Conservation (phyloP, 257 asterid species). For the Verbascum thapsus region DNA sequence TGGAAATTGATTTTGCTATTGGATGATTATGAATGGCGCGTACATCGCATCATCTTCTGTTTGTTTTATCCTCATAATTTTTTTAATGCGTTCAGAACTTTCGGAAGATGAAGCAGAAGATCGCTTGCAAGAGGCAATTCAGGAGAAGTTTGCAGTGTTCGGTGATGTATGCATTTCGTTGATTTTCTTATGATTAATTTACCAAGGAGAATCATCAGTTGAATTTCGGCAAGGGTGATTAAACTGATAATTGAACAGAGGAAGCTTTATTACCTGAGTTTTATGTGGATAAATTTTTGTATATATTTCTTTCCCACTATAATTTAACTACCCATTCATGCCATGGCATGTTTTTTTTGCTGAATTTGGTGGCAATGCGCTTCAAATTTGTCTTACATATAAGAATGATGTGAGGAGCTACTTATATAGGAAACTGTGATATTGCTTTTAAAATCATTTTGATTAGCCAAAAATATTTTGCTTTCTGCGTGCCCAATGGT, state of each 20-base stretch:
- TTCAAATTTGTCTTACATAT: slow-evolving; percentile 8
- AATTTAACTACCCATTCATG: not conserved
- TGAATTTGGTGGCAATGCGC: slow-evolving; percentile 24
- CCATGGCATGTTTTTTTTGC: slow-evolving; percentile 17
- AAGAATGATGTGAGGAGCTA: slow-evolving; percentile 16
- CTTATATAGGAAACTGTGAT: slow-evolving; percentile 16
- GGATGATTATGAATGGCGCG: not conserved
- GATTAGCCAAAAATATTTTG: slow-evolving; percentile 2
- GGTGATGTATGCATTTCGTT: slow-evolving; percentile 73
- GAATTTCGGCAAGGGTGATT: slow-evolving; percentile 16
- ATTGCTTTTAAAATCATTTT: slow-evolving; percentile 17
- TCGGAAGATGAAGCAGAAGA: slow-evolving; percentile 99
- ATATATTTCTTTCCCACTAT: slow-evolving; percentile 1
- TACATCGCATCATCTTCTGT: not conserved
- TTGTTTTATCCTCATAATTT: slow-evolving; percentile 19
- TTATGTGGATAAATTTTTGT: slow-evolving; percentile 12
- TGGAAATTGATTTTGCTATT: not conserved
- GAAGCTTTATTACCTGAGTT: slow-evolving; percentile 22
- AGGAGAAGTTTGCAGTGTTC: slow-evolving; percentile 91
- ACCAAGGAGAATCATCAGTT: not conserved
- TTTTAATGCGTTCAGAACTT: slow-evolving; percentile 60
- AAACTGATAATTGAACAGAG: slow-evolving; percentile 13
- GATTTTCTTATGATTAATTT: slow-evolving; percentile 20
- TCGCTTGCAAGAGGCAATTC: slow-evolving; percentile 93
- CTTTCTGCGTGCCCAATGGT: not conserved